These are phyloP conservation scores for Mycena vitilis DNA, from an alignment of 768 basidiomycete genomes.

Conservation along the genomic window DNA sequence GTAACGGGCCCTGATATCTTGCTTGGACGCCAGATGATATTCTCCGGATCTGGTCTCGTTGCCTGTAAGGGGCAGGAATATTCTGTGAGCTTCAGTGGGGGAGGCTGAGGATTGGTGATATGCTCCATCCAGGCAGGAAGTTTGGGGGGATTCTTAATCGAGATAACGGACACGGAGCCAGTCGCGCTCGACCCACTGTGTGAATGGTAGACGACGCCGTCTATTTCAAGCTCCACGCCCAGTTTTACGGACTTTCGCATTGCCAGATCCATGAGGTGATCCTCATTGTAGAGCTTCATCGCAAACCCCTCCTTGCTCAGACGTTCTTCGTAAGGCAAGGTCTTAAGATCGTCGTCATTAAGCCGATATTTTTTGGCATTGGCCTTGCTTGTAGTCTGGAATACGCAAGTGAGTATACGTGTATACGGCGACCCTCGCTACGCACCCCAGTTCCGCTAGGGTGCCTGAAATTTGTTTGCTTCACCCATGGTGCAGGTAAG, in stretches of 20 bases:
- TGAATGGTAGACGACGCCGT: not conserved
- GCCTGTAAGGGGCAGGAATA: constrained; percentile 17
- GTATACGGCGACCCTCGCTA: too few species aligned
- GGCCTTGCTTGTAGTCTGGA: too few species aligned
- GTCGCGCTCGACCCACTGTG: not conserved
- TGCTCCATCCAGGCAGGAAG: constrained; percentile 4
- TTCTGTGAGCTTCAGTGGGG: not conserved
- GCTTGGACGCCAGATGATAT: constrained; percentile 13
- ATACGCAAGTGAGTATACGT: too few species aligned
- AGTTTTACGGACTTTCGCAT: constrained; percentile 1
- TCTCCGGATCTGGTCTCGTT: constrained; percentile 1
- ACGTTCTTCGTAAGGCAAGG: too few species aligned
- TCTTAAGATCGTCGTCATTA: too few species aligned
- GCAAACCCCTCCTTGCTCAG: not conserved
- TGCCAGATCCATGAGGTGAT: not conserved
- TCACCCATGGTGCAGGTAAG: too few species aligned
- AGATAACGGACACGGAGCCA: not conserved
- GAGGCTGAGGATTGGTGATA: not conserved
- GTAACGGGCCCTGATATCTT: constrained; percentile 22
- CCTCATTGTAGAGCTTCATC: not conserved
- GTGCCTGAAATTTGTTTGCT: too few species aligned
- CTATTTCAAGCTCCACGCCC: not conserved
- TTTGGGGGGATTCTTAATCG: not conserved
- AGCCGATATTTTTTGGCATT: too few species aligned
- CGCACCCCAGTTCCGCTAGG: too few species aligned